Percentiles rank a stretch among this genome's conserved stretches.
Evolutionary conservation across 148 eudicot species (phyloP).

Genomic region (Beta vulgaris): DNA sequence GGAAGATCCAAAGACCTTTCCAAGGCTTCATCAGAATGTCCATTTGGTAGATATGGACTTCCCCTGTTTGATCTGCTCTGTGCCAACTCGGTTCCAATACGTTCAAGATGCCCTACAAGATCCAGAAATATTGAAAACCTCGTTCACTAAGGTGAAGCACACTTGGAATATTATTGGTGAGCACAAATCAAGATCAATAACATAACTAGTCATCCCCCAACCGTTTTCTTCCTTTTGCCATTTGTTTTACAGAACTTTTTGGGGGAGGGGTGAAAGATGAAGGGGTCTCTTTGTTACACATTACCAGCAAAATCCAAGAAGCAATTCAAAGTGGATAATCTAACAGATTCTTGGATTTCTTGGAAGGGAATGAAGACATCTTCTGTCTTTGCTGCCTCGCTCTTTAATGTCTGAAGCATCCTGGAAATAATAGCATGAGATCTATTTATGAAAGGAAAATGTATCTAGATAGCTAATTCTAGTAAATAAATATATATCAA

Average conservation of each 20-base stretch:
- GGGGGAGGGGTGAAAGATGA: background rate
- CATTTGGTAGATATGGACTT: constrained; percentile 56
- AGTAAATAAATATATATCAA: background rate
- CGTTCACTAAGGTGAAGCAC: background rate
- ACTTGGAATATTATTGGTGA: background rate
- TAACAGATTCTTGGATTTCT: constrained; percentile 93
- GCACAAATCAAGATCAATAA: background rate
- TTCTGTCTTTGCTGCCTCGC: constrained; percentile 77
- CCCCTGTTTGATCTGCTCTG: constrained; percentile 56
- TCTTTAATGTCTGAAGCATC: constrained; percentile 75
- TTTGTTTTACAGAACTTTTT: too few species aligned
- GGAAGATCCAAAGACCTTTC: constrained; percentile 57
- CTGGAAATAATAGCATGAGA: constrained; percentile 41
- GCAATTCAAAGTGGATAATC: constrained; percentile 86
- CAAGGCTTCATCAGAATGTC: constrained; percentile 45
- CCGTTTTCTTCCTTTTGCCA: background rate
- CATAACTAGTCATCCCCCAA: background rate
- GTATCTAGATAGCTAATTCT: background rate
- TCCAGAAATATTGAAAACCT: background rate
- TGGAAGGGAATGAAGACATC: constrained; percentile 73
- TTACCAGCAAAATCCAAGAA: constrained; percentile 91
- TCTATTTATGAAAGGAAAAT: constrained; percentile 10
- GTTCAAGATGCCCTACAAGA: constrained; percentile 79
- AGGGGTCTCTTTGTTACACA: constrained; percentile 14
- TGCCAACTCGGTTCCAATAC: constrained; percentile 59